Base-by-base conservation (phyloP, 441 rosid genomes). In the Pelargonium fulgidum region DNA sequence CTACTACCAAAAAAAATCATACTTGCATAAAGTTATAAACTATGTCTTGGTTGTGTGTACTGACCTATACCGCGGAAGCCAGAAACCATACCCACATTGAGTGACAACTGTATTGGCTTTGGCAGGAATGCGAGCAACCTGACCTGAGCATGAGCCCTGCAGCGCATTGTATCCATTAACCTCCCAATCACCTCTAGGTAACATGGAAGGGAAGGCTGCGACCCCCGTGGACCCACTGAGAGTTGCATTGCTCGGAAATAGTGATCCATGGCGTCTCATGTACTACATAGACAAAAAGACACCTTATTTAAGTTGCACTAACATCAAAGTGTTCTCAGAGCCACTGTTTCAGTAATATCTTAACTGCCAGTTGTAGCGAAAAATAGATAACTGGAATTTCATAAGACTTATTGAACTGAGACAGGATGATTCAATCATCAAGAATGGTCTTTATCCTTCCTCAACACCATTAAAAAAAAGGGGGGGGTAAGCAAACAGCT, bases 51-150 rank as follows among this genome's bases (percentile, higher is more conserved):
- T n/a, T 45, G 7, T 54, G 26, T 17, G 62, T 22, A 85, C 91
- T 81, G 67, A 86, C 94, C 91, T 88, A 70, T 77, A 77, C 86
- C 86, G 79, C 44, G 88, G 84, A 48, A 82, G 85, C 4, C 81
- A 81, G 80, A 77, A 79, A 73, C 72, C 72, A 67, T 64, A 76
- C 73, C 89, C 84, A 68, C 70, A 71, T 10, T 68, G 83, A 76
- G 77, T 64, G 64, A 64, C 66, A 54, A 73, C 58, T 16, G 76
- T 75, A 74, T 62, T 77, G 66, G 71, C 39, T 54, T 65, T 13
- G 19, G 71, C 64, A 65, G 5, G 64, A 68, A 26, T 50, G 75
- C 59, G 72, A 72, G 80, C 47, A 66, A 64, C 70, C 59, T 66
- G 77, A 39, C 69, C 62, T 16, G 72, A 54, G 65, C 62, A 74